Evolutionary conservation across 305 asterid genomes (phyloP), one percentile per base, ranked within the genome.

Genomic region (Plantago rigida): DNA sequence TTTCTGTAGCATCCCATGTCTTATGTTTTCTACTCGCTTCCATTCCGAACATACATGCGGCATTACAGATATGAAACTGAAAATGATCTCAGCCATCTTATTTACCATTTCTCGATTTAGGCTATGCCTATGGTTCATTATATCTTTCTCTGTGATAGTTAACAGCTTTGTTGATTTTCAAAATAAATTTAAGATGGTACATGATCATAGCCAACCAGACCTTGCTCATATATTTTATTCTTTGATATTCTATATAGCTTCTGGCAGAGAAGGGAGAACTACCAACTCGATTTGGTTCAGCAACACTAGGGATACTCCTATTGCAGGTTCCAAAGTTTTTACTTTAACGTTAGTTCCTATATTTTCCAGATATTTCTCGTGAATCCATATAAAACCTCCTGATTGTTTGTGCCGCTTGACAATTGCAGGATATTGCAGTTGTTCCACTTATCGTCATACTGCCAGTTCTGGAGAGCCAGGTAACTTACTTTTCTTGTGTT

Each of bases 261-360:
- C 95, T 92, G 59, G 99, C 99, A 78, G 99, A 92, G 77, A 92
- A 75, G 71, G 99, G 99, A 47, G 99, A 92, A 75, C 97, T 92
- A 71, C 95, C 99, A 45, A 92, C 99, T 64, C 86, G 89, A 77
- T 83, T 92, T 73, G 99, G 99, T 60, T 92, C 99, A 48, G 97
- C 99, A 22, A 92, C 99, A 60, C 81, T 92, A 55, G 99, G 97
- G 57, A 81, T 92, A 74, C 99, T 92, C 78, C 82, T 92, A 55
- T 67, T 92, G 73, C 99, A 92, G 95, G 99, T 88, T 69, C 58
- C 60, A 17, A 62, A 73, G 41, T 13, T 60, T 68, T 42, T 66
- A 55, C 22, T 57, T 47, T 47, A 71, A 53, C 13, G 55, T 66
- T 26, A 9, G 54, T 67, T 49, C 56, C 29, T 63, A 3, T 31